Evolutionary conservation across 2,329 filamentous ascomycete species (phyloP), one percentile per base, ranked within the genome.

Genomic region (Venturia effusa): DNA sequence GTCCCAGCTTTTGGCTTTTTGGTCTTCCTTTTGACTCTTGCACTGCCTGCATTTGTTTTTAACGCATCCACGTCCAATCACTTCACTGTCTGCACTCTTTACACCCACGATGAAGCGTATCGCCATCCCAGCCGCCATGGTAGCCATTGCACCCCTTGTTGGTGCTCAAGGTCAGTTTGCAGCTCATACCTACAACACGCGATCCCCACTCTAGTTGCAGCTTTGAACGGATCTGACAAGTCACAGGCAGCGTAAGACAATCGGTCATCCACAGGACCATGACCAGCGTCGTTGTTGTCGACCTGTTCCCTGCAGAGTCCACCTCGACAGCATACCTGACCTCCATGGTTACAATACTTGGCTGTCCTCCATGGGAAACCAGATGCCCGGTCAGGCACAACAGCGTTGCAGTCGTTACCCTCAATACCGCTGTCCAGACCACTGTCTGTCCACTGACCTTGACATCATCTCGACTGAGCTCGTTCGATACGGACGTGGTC

Each of bases 271-370:
- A 57, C 45, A 32, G n/a, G 51, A 57, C 51, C 13, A 11, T 57
- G 51, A 63, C 68, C 57, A 68, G 62, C 48, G 65, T 70, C 30
- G 66, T 70, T 22, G 61, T 72, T 61, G 67, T 73, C 61, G 68
- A 72, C 57, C 67, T 70, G 62, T 66, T 69, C 39, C 71, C 72
- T 2, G 73, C 72, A 43, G 69, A 72, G 64, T 73, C 74, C 64
- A 75, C 74, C 66, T 78, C 76, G 66, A 71, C 73, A 59, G 73
- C 76, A 70, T 78, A 75, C 69, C 70, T 71, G 65, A 80, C 78
- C 67, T 71, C 74, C 67, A 72, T 75, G 64, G 71, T 78, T 67
- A 79, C 77, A 54, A 70, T 78, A 68, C 73, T 70, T 67, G 70
- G 73, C 67, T 78, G 77, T 69, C 71, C 72, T n/a, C 67, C 74